Percentiles rank a stretch among this genome's conserved stretches.
phyloP scores from a whole-genome alignment of 768 basidiomycete species.

The Pholiota microspora region DNA sequence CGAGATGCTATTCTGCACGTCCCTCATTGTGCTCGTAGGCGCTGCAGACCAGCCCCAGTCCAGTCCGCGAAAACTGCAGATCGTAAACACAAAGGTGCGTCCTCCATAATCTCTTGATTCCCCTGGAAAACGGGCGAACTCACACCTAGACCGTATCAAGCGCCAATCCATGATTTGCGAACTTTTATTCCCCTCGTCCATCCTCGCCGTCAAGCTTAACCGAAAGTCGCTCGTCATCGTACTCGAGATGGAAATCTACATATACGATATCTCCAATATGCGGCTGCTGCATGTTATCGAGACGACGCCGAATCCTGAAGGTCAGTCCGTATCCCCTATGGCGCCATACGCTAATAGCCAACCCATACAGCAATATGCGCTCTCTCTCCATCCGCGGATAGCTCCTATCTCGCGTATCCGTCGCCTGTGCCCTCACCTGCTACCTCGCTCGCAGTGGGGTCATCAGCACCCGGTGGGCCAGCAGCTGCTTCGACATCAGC shows the following conservation, averaged over 20 bases:
- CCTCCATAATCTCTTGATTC: neutral
- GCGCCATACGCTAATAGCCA: neutral
- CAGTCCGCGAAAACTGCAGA: constrained; percentile 92
- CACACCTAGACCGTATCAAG: constrained; percentile 34
- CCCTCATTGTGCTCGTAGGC: constrained; percentile 94
- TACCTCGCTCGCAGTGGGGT: constrained; percentile 41
- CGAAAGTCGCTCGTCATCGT: constrained; percentile 95
- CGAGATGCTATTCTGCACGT: constrained; percentile 99
- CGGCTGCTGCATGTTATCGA: constrained; percentile 95
- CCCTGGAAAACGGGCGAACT: constrained; percentile 2
- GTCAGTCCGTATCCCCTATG: constrained; percentile 37
- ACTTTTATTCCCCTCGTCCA: constrained; percentile 93
- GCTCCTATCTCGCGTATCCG: constrained; percentile 94
- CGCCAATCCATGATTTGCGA: constrained; percentile 99
- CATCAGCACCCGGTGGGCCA: constrained; percentile 26
- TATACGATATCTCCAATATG: constrained; percentile 99
- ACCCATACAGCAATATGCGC: constrained; percentile 83
- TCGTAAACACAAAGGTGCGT: constrained; percentile 95
- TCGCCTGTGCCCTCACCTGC: constrained; percentile 87
- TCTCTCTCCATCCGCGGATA: constrained; percentile 90
- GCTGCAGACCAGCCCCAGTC: constrained; percentile 90
- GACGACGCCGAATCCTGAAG: constrained; percentile 93
- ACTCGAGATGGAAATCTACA: constrained; percentile 96
- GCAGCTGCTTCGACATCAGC: constrained; percentile 29
- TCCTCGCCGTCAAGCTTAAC: constrained; percentile 97